phyloP scores from a whole-genome alignment of 352 stramenopile genomes.

The Achlya hypogyna region DNA sequence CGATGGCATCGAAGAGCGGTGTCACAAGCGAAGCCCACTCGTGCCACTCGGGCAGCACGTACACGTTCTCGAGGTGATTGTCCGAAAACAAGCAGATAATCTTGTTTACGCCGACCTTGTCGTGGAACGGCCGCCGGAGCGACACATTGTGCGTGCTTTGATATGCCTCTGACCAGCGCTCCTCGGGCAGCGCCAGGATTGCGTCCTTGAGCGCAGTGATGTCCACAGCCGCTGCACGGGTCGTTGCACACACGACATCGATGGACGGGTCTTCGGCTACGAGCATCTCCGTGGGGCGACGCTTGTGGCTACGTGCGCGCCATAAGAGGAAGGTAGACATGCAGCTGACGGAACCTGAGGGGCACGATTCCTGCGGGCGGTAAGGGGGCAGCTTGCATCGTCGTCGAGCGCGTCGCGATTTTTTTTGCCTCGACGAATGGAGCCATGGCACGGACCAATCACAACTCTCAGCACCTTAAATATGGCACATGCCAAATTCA shows the following conservation, averaged over 20 bases:
- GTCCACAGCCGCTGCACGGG: slow-evolving; percentile 26
- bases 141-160: slow-evolving; percentile 65
- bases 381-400: slow-evolving; percentile 3
- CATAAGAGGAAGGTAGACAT: neutral
- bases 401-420: neutral
- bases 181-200: slow-evolving; percentile 28
- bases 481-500: neutral
- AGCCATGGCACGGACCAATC: neutral
- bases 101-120: slow-evolving; percentile 97
- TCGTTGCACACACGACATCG: slow-evolving; percentile 7
- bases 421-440: neutral
- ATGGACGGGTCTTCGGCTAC: slow-evolving; percentile 2
- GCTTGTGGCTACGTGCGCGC: slow-evolving; percentile 4
- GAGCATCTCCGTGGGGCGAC: slow-evolving; percentile 6
- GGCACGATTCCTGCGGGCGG: neutral
- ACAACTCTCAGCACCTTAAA: neutral
- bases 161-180: slow-evolving; percentile 37
- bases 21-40: slow-evolving; percentile 56
- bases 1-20: slow-evolving; percentile 85
- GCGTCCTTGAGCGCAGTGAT: slow-evolving; percentile 30
- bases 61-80: slow-evolving; percentile 94
- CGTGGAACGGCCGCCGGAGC: slow-evolving; percentile 90
- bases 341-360: neutral
- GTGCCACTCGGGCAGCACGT: slow-evolving; percentile 92
- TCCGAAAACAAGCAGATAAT: slow-evolving; percentile 98